Conservation (phyloP, 2,329 filamentous ascomycete genomes). For the Sporothrix variecibatus region DNA sequence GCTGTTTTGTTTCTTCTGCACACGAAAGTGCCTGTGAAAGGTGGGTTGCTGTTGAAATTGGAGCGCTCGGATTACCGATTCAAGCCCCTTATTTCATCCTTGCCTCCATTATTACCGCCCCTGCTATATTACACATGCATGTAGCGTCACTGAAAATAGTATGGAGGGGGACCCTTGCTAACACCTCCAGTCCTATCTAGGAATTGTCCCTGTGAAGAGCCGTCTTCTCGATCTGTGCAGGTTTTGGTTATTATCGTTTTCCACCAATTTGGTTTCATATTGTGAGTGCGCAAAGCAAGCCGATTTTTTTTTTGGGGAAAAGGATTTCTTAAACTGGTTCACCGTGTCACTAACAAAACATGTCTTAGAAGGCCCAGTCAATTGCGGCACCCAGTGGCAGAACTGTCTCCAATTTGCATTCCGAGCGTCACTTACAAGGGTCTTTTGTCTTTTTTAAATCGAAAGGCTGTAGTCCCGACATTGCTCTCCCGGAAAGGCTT, state of each 20-base stretch:
- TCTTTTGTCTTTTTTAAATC: background rate
- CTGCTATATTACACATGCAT: conserved; percentile 6
- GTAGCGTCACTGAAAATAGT: background rate
- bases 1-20: background rate
- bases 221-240: conserved; percentile 2
- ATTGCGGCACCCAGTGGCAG: background rate
- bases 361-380: background rate
- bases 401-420: background rate
- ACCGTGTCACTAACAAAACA: conserved; percentile 16
- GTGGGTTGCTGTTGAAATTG: conserved; percentile 22
- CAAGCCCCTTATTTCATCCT: conserved; percentile 17
- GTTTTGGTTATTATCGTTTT: background rate
- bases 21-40: conserved; percentile 3
- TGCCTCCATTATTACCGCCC: conserved; percentile 10
- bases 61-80: conserved; percentile 16
- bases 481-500: background rate
- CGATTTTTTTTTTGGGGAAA: background rate
- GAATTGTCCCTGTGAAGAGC: background rate
- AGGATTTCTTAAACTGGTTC: background rate
- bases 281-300: conserved; percentile 3
- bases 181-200: background rate
- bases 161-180: conserved; percentile 24
- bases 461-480: background rate
- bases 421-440: background rate
- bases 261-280: background rate